Evolutionary conservation across 2,329 filamentous ascomycete species (phyloP).

Genomic region (Phaeoacremonium minimum): DNA sequence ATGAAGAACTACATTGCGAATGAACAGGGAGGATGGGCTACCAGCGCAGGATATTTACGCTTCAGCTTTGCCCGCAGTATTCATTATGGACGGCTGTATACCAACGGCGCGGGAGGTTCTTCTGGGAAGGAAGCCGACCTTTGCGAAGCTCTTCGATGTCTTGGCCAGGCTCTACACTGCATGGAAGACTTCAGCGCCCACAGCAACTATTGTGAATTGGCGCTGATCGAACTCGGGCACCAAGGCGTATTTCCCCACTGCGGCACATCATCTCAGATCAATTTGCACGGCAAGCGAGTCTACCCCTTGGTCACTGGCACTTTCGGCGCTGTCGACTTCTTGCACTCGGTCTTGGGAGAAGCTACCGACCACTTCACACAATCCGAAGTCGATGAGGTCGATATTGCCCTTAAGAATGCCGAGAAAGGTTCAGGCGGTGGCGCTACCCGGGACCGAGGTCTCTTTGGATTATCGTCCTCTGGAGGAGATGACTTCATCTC

Average conservation of each 20-base stretch:
- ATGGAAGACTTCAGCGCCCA: conserved; percentile 78
- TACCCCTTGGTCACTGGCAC: conserved; percentile 70
- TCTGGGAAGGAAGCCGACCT: conserved; percentile 70
- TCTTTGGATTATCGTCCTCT: conserved; percentile 27
- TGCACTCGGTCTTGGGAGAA: conserved; percentile 74
- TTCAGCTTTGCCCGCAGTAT: conserved; percentile 72
- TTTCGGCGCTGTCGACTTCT: conserved; percentile 79
- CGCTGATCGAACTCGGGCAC: conserved; percentile 67
- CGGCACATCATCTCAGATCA: conserved; percentile 62
- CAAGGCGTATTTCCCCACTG: conserved; percentile 69
- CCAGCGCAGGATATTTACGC: conserved; percentile 79
- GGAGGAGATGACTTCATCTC: conserved; percentile 58
- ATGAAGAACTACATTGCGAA: conserved; percentile 99
- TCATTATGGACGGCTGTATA: conserved; percentile 74
- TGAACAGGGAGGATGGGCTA: conserved; percentile 81
- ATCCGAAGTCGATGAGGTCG: conserved; percentile 78
- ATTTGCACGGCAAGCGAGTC: conserved; percentile 60
- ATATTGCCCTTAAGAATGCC: conserved; percentile 68
- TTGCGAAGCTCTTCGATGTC: conserved; percentile 72
- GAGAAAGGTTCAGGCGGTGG: conserved; percentile 28
- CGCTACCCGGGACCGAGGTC: conserved; percentile 21
- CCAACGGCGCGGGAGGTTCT: conserved; percentile 53
- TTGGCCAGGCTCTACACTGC: conserved; percentile 73
- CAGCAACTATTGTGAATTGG: conserved; percentile 79
- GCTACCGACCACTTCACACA: conserved; percentile 82